Base-by-base conservation (phyloP, 2,329 filamentous ascomycete species). In the Trichoderma aggressivum region DNA sequence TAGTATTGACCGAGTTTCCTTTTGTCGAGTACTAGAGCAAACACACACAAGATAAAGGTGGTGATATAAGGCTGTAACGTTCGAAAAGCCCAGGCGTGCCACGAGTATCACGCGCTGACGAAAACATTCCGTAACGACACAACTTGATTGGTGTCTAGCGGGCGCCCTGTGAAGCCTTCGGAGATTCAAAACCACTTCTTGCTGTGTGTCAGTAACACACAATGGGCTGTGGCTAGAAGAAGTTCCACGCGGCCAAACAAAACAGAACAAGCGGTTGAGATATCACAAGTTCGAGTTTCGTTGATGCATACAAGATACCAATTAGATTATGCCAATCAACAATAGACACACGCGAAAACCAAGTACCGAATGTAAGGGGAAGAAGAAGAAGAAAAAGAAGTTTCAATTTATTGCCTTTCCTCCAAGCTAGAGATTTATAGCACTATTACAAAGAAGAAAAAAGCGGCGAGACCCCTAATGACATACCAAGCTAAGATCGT, bases 391-490 rank as follows among this genome's bases (percentile, higher is more conserved):
- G 26, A 32, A 32, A 47, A n/a, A 14, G 10, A 26, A 14, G 16
- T 36, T 69, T 69, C 66, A 60, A 69, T 69, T 69, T 69, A 69
- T 39, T 61, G 39, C 30, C 55, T 47, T 50, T 47, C 56, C 56
- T 36, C 24, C 39, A 39, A 16, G 24, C n/a, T 53, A 69, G n/a
- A 53, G 32, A 53, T 60, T 61, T 32, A 61, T 26, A 61, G 28
- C 28, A 26, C 39, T 50, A 10, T 28, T 50, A 61, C 34, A 69
- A 26, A 53, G 28, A 61, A 53, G n/a, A 61, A 6, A 60, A 30
- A 60, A 47, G 26, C 34, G 18, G 36, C 21, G 24, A 61, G 21
- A 16, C 28, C 36, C 53, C 66, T 53, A 36, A 61, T 10, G 21
- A 69, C 14, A 69, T 21, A 12, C 47, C 56, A 24, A 21, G 50